Percentiles rank a stretch among this genome's conserved stretches.
phyloP scores from a whole-genome alignment of 2,329 filamentous ascomycete genomes.

The Ophiostoma populinum region DNA sequence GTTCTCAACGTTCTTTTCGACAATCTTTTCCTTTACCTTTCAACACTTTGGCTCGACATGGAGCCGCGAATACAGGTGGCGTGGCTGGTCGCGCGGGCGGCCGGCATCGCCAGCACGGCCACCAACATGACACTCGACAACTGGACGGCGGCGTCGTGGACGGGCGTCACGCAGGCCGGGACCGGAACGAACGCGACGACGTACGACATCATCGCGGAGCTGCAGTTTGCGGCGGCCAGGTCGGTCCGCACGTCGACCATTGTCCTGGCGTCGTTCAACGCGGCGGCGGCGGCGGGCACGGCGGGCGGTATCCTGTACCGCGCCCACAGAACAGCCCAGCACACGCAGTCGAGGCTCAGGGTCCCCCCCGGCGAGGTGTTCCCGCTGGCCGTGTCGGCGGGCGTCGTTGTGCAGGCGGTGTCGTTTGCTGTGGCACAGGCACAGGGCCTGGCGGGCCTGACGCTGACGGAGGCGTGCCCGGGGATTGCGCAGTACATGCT shows the following conservation, averaged over 20 bases:
- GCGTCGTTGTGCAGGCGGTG: slow-evolving; percentile 39
- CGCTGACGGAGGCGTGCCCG: slow-evolving; percentile 33
- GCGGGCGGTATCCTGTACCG: slow-evolving; percentile 35
- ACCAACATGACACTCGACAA: too few relatives aligned
- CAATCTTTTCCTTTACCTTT: not conserved
- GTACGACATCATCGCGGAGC: slow-evolving; percentile 29
- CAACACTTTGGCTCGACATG: slow-evolving; percentile 5
- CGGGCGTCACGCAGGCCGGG: slow-evolving; percentile 12
- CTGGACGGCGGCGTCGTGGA: too few relatives aligned
- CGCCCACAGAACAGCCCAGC: slow-evolving; percentile 17
- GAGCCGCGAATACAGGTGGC: slow-evolving; percentile 11
- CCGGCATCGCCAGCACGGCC: slow-evolving; percentile 9
- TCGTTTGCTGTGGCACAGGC: slow-evolving; percentile 40
- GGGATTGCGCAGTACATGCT: slow-evolving; percentile 39
- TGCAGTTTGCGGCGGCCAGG: slow-evolving; percentile 34
- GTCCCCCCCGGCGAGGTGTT: slow-evolving; percentile 31
- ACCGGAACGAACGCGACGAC: slow-evolving; percentile 24
- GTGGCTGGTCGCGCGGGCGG: slow-evolving; percentile 18
- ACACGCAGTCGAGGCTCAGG: slow-evolving; percentile 25
- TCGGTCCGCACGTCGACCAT: slow-evolving; percentile 44
- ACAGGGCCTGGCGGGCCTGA: slow-evolving; percentile 33
- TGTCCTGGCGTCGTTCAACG: slow-evolving; percentile 43
- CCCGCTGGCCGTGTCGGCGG: slow-evolving; percentile 38
- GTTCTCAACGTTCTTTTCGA: slow-evolving; percentile 6
- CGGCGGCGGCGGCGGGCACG: slow-evolving; percentile 37